Conservation (phyloP, 2,329 filamentous ascomycete genomes). For the Alternaria arborescens region DNA sequence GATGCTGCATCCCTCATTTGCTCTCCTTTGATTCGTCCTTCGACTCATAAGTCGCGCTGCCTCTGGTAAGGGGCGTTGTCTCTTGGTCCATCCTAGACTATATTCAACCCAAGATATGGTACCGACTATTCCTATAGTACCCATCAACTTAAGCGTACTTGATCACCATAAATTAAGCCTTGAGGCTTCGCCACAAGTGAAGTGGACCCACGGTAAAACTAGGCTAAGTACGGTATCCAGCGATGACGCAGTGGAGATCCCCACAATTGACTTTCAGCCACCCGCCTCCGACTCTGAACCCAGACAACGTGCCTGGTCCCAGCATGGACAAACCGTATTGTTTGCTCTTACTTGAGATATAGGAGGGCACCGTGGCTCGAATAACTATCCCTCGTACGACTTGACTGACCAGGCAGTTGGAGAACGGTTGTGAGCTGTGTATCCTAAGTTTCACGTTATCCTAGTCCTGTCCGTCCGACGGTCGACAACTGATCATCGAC, state of each 20-base stretch:
- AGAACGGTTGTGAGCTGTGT: neutral
- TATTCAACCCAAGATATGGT: no score
- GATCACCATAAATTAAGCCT: neutral
- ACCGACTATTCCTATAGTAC: neutral
- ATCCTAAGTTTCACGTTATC: neutral
- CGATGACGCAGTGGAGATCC: conserved; percentile 4
- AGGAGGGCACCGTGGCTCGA: neutral
- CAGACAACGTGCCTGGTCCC: neutral
- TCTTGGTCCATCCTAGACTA: no score
- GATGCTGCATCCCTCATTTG: neutral
- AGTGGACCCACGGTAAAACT: conserved; percentile 2
- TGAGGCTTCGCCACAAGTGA: neutral
- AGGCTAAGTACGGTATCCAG: neutral
- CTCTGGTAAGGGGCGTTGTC: no score
- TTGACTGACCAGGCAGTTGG: neutral
- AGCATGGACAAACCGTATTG: neutral
- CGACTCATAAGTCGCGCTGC: no score
- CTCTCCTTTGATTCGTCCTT: no score
- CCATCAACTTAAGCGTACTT: neutral
- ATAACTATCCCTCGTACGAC: neutral
- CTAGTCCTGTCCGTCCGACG: neutral
- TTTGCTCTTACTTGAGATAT: neutral
- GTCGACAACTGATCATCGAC: neutral
- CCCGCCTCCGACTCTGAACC: neutral
- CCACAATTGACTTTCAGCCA: neutral